phyloP scores from a whole-genome alignment of 2,329 filamentous ascomycete species.

The Microdochium trichocladiopsis region DNA sequence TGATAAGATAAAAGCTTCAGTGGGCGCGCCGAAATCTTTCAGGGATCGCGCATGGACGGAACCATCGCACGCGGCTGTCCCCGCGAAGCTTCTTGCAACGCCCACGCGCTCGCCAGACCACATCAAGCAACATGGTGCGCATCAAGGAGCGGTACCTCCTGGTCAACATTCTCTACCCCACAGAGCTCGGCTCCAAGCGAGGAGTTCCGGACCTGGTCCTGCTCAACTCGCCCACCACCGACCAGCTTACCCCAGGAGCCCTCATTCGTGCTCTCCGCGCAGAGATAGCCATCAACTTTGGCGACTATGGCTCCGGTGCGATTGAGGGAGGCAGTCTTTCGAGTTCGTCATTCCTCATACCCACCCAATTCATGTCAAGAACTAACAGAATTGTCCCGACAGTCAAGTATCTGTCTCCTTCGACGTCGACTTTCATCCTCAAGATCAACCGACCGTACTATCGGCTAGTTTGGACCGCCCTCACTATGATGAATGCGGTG shows the following conservation, averaged over 20 bases:
- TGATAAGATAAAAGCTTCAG: background rate
- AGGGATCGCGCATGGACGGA: background rate
- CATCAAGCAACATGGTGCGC: conserved; percentile 65
- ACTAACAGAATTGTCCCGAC: conserved; percentile 12
- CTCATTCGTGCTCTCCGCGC: conserved; percentile 65
- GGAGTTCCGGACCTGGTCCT: conserved; percentile 55
- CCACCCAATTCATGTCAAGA: background rate
- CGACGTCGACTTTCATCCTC: conserved; percentile 93
- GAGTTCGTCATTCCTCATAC: conserved; percentile 36
- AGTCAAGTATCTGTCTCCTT: conserved; percentile 89
- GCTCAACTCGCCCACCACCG: conserved; percentile 73
- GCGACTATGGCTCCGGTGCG: conserved; percentile 80
- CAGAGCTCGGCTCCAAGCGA: conserved; percentile 31
- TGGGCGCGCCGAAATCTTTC: background rate
- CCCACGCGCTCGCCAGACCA: no score
- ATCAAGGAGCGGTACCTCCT: conserved; percentile 94
- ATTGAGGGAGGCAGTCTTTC: conserved; percentile 57
- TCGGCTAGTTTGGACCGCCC: conserved; percentile 80
- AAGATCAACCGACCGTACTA: conserved; percentile 77
- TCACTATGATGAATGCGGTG: conserved; percentile 71
- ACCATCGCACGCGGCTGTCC: background rate
- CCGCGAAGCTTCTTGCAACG: no score
- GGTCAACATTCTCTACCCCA: conserved; percentile 87
- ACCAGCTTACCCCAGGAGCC: conserved; percentile 57
- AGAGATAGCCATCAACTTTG: conserved; percentile 68